Percentiles rank a stretch among this genome's conserved stretches.
These are phyloP conservation scores for Lentinula sp. DNA, from an alignment of 768 basidiomycete genomes.

Conservation along the genomic window DNA sequence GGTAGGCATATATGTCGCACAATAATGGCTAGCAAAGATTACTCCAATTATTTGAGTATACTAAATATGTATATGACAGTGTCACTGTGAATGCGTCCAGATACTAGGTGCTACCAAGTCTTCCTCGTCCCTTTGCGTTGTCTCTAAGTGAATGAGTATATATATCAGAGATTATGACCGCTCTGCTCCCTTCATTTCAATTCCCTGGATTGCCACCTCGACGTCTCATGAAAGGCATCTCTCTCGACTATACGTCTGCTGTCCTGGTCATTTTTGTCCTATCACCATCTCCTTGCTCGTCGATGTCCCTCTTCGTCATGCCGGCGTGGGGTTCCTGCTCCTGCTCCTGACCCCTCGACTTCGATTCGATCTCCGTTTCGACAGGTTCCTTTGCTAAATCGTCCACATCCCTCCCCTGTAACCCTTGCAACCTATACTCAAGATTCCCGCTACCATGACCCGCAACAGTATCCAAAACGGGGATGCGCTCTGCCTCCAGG, in stretches of 20 bases:
- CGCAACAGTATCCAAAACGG: not conserved
- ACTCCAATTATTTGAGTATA: not conserved
- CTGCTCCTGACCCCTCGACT: not conserved
- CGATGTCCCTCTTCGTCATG: not conserved
- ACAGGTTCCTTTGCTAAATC: not conserved
- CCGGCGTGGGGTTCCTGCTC: too few relatives aligned
- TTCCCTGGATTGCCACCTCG: not conserved
- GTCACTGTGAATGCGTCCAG: not conserved
- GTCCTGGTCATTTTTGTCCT: not conserved
- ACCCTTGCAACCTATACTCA: not conserved
- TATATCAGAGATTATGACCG: not conserved
- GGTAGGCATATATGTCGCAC: not conserved
- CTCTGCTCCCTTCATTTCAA: not conserved
- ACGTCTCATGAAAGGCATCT: too few relatives aligned
- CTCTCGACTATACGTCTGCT: too few relatives aligned
- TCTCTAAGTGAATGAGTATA: not conserved
- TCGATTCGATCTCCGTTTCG: not conserved
- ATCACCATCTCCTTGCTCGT: not conserved
- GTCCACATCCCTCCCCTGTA: not conserved
- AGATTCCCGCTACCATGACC: not conserved
- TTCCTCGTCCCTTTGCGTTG: not conserved
- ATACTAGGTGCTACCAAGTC: not conserved
- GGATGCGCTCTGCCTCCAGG: constrained; percentile 11
- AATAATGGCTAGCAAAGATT: not conserved
- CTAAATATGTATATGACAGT: not conserved